Percentiles rank a stretch among this genome's conserved stretches.
These are phyloP conservation scores for Chalaropsis ovoidea DNA, from an alignment of 2,329 filamentous ascomycete species.

Conservation along the genomic window DNA sequence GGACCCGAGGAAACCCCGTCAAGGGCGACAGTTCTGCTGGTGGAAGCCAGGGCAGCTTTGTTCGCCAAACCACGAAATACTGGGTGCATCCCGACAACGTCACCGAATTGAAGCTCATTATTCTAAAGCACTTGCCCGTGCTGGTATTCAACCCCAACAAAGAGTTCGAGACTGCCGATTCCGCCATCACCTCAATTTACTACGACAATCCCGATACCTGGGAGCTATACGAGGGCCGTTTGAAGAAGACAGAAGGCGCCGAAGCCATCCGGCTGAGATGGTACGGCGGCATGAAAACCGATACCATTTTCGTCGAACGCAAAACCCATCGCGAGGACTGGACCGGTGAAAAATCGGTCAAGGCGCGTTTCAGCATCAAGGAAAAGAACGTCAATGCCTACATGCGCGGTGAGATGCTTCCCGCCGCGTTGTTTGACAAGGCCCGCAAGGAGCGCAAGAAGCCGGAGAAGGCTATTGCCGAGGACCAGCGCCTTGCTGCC, in stretches of 20 bases:
- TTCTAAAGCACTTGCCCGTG: conserved; percentile 92
- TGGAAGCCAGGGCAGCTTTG: conserved; percentile 86
- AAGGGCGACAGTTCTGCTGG: conserved; percentile 88
- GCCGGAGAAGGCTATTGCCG: conserved; percentile 77
- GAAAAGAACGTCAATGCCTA: conserved; percentile 97
- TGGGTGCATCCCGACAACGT: conserved; percentile 99
- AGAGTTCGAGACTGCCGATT: conserved; percentile 82
- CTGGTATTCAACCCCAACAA: conserved; percentile 96
- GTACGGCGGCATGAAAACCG: conserved; percentile 93
- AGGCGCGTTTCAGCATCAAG: conserved; percentile 87
- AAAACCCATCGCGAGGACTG: conserved; percentile 98
- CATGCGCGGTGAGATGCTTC: conserved; percentile 71
- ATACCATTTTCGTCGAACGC: conserved; percentile 92
- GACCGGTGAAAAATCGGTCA: conserved; percentile 98
- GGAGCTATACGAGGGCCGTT: conserved; percentile 84
- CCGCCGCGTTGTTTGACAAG: conserved; percentile 88
- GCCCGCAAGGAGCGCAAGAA: conserved; percentile 93
- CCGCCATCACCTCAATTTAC: conserved; percentile 96
- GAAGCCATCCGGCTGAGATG: conserved; percentile 92
- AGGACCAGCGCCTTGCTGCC: conserved; percentile 77
- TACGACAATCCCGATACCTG: conserved; percentile 91
- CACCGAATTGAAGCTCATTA: conserved; percentile 93
- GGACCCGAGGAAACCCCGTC: conserved; percentile 82
- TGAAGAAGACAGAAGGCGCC: conserved; percentile 96
- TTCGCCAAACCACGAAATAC: conserved; percentile 96